phyloP scores from a whole-genome alignment of 1,139 yeast species.

The Debaryomyces subglobosus region DNA sequence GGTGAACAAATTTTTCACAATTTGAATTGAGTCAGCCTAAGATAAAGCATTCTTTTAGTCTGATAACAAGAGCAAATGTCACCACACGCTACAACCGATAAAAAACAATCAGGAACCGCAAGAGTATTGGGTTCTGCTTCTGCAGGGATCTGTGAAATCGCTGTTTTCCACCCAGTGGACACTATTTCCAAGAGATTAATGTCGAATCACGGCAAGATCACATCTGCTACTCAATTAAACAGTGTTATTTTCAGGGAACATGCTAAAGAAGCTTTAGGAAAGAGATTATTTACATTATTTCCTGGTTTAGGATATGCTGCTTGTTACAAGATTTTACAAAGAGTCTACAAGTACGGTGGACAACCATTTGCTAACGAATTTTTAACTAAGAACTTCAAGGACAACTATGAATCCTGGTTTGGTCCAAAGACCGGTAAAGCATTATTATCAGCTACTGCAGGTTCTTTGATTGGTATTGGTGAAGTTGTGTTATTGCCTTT shows the following conservation, averaged over 20 bases:
- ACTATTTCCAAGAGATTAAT: conserved; percentile 96
- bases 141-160: conserved; percentile 96
- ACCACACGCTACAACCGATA: conserved; percentile 57
- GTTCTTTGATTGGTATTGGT: conserved; percentile 95
- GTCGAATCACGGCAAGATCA: conserved; percentile 85
- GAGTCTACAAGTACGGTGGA: conserved; percentile 98
- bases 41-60: neutral
- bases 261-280: conserved; percentile 69
- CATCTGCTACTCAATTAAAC: conserved; percentile 69
- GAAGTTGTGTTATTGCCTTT: conserved; percentile 94
- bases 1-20: conserved; percentile 12
- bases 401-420: conserved; percentile 70
- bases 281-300: conserved; percentile 80
- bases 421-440: conserved; percentile 98
- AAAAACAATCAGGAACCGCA: conserved; percentile 87
- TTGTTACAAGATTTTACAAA: conserved; percentile 91
- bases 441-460: conserved; percentile 94
- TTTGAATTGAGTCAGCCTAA: neutral
- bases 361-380: conserved; percentile 98
- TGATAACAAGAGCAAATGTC: conserved; percentile 40
- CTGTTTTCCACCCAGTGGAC: conserved; percentile 98
- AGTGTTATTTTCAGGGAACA: conserved; percentile 83
- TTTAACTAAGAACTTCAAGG: conserved; percentile 73
- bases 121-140: conserved; percentile 95
- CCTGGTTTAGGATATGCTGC: conserved; percentile 99